Base-by-base conservation (phyloP, 176 grass and related monocot genomes). In the Cenchrus americanus region DNA sequence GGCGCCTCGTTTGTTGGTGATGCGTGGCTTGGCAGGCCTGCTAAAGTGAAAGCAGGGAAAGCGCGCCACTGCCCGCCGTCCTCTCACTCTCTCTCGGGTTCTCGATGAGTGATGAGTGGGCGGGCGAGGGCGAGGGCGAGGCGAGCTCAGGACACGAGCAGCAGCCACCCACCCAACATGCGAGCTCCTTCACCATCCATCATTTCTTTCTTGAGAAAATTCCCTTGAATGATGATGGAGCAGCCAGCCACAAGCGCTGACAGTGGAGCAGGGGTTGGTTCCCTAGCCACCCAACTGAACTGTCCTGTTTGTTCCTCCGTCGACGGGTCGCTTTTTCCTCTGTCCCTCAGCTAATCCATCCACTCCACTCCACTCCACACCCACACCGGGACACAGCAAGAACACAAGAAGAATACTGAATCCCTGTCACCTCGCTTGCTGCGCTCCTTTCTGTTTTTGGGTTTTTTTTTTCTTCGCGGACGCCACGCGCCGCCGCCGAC, bases 201-300 rank as follows among this genome's bases (percentile, higher is more conserved):
- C n/a, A n/a, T n/a, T n/a, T n/a, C n/a, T n/a, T n/a, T n/a, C n/a
- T n/a, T n/a, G n/a, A n/a, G n/a, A n/a, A n/a, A n/a, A n/a, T n/a
- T n/a, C n/a, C n/a, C n/a, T n/a, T n/a, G n/a, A n/a, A 37, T 37
- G 34, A 41, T 26, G 26, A n/a, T 50, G 19, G n/a, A n/a, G n/a
- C n/a, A n/a, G n/a, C n/a, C 50, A 59, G 19, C 50, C 41, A 76
- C 40, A 75, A 17, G 19, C 69, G 19, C 69, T 89, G 87, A 89
- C 77, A 62, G 87, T 52, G 27, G 82, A 69, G 52, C 82, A 85
- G 69, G 9, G 42, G 9, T 32, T 89, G 87, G 87, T 89, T 64
- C 77, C 87, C 87, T 43, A 19, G 87, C 84, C 82, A 62, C 27
- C 76, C 82, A 62, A 62, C 82, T 84, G n/a, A n/a, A n/a, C n/a